Conservation (phyloP, 2,329 filamentous ascomycete genomes). For the Penicillium sp. region DNA sequence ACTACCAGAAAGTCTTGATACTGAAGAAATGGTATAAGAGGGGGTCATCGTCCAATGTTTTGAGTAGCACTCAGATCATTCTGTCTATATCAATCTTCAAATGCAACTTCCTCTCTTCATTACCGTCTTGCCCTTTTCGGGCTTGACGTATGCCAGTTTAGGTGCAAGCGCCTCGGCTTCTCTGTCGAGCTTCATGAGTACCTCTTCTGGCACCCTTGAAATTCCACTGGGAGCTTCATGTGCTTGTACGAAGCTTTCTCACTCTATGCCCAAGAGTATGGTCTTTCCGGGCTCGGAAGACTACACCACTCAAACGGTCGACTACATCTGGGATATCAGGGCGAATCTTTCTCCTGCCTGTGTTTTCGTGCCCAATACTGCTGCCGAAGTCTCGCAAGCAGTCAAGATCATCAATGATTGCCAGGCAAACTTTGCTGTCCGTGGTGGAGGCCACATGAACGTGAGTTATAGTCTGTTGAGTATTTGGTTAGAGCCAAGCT, state of each 20-base stretch:
- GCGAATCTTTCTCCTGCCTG: constrained; percentile 27
- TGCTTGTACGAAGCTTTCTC: constrained; percentile 11
- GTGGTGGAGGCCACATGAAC: constrained; percentile 54
- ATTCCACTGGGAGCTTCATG: not conserved
- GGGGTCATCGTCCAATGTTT: not conserved
- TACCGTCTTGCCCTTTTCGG: not conserved
- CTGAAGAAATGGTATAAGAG: not conserved
- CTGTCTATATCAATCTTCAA: not conserved
- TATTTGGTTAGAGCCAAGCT: not conserved
- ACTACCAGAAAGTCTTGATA: not conserved
- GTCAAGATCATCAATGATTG: constrained; percentile 23
- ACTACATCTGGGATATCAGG: constrained; percentile 32
- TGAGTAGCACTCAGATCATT: not conserved
- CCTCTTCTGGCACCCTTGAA: not conserved
- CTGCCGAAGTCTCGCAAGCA: constrained; percentile 25
- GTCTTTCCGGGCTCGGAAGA: constrained; percentile 15
- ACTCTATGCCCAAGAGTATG: not conserved
- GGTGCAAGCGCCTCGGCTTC: not conserved
- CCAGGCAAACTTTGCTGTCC: constrained; percentile 52
- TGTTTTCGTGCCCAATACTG: constrained; percentile 29
- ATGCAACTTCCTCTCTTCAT: not conserved
- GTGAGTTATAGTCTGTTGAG: constrained; percentile 3
- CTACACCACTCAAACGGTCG: constrained; percentile 23
- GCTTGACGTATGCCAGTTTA: not conserved
- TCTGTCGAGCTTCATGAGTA: not conserved